A percentile compares a stretch with the other conserved stretches of the same genome.
Conservation (phyloP, 208 protist species). For the Wallacemonas sp. region DNA sequence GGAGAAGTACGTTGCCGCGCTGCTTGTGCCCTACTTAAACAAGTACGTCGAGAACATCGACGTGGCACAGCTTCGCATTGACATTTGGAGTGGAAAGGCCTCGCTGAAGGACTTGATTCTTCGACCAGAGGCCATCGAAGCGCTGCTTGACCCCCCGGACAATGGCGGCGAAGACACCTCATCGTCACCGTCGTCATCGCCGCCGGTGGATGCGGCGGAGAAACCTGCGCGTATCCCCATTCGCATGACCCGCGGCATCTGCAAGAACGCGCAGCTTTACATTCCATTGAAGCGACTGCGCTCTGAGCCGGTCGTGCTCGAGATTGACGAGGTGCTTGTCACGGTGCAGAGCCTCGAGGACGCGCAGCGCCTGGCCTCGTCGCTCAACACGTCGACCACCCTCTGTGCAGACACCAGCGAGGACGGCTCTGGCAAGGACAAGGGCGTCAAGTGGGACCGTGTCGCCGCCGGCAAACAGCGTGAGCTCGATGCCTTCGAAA, state of each 20-base stretch:
- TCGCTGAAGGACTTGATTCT: slow-evolving; percentile 78
- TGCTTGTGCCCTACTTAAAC: slow-evolving; percentile 85
- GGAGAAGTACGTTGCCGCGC: slow-evolving; percentile 78
- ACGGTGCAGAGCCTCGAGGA: slow-evolving; percentile 35
- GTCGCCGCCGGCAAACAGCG: slow-evolving; percentile 51
- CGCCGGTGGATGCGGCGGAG: slow-evolving; percentile 4
- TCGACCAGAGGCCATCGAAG: slow-evolving; percentile 61
- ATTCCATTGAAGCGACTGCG: slow-evolving; percentile 82
- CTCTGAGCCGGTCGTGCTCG: slow-evolving; percentile 79
- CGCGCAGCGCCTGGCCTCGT: slow-evolving; percentile 20
- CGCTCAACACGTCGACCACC: slow-evolving; percentile 1
- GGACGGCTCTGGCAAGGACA: slow-evolving; percentile 20
- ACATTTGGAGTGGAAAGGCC: slow-evolving; percentile 85
- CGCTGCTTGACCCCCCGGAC: slow-evolving; percentile 36
- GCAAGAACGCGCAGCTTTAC: slow-evolving; percentile 70
- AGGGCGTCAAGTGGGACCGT: slow-evolving; percentile 51
- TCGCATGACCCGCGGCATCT: slow-evolving; percentile 72
- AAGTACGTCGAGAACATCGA: slow-evolving; percentile 89
- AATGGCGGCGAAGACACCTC: slow-evolving; percentile 16
- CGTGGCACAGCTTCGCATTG: slow-evolving; percentile 70
- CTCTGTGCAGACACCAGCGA: neutral
- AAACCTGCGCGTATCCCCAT: slow-evolving; percentile 22
- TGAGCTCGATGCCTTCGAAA: slow-evolving; percentile 74
- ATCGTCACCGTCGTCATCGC: neutral
- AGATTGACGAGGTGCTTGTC: slow-evolving; percentile 80